Evolutionary conservation across 495 filamentous ascomycete species (phyloP).

Genomic region (Trichoderma parareesei): DNA sequence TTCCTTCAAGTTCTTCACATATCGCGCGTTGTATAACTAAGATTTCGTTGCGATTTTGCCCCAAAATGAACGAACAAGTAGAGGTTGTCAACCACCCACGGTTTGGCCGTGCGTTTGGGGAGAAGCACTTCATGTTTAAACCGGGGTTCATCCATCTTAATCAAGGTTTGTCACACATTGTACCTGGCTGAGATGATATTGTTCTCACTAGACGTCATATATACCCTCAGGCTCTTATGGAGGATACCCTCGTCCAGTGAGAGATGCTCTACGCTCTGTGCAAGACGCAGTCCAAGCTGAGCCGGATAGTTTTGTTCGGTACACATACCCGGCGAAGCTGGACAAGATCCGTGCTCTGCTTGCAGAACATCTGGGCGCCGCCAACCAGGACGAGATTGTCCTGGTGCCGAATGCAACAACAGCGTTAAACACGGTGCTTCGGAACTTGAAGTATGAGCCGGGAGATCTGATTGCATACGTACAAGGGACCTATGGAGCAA

Average conservation of each 20-base stretch:
- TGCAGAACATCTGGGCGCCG: not conserved
- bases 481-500: not conserved
- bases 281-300: not conserved
- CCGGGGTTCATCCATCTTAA: conserved; percentile 1
- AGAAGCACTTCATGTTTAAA: conserved; percentile 6
- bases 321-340: not conserved
- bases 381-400: conserved; percentile 46
- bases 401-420: conserved; percentile 73
- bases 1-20: not conserved
- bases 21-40: not conserved
- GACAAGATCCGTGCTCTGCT: not conserved
- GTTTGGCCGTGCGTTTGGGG: not conserved
- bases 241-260: not conserved
- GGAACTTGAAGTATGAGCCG: conserved; percentile 47
- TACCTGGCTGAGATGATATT: not conserved
- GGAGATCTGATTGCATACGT: conserved; percentile 52
- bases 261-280: conserved; percentile 3
- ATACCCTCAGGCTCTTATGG: not conserved
- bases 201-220: not conserved
- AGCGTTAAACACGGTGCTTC: conserved; percentile 63
- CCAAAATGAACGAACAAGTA: not conserved
- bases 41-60: too few species aligned
- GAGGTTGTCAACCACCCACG: not conserved
- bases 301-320: not conserved
- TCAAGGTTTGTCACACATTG: not conserved